Percentiles rank a stretch among this genome's conserved stretches.
Conservation (phyloP, 2,329 filamentous ascomycete species). For the Cyphellophora attinorum region DNA sequence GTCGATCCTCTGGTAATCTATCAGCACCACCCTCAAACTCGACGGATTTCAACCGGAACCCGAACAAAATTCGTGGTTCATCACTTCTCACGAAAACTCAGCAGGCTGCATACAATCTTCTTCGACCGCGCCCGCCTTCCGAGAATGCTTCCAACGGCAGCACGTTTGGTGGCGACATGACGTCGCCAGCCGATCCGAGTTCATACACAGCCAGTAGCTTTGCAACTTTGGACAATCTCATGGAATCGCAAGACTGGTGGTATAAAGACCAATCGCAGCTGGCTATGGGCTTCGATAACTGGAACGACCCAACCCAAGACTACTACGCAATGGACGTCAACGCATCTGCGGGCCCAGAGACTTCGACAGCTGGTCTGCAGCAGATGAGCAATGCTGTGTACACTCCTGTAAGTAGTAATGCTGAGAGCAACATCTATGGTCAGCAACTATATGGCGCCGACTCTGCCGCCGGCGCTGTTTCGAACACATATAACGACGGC, state of each 20-base stretch:
- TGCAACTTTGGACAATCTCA: slow-evolving; percentile 51
- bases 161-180: slow-evolving; percentile 50
- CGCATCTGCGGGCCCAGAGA: too few species aligned
- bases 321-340: slow-evolving; percentile 13
- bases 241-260: slow-evolving; percentile 57
- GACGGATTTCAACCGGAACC: slow-evolving; percentile 16
- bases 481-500: too few species aligned
- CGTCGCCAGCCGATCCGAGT: too few species aligned
- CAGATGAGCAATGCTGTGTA: too few species aligned
- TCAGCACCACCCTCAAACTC: slow-evolving; percentile 19
- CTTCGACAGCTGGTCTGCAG: too few species aligned
- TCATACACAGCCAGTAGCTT: too few species aligned
- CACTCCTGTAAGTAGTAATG: too few species aligned
- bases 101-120: slow-evolving; percentile 26
- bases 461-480: too few species aligned
- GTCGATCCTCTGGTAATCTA: slow-evolving; percentile 13
- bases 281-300: slow-evolving; percentile 54
- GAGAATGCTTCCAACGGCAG: slow-evolving; percentile 35
- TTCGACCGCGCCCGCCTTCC: slow-evolving; percentile 17
- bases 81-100: slow-evolving; percentile 19
- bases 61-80: slow-evolving; percentile 10
- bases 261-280: slow-evolving; percentile 53
- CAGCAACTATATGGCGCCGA: too few species aligned
- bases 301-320: slow-evolving; percentile 27
- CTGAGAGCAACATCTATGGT: too few species aligned